These are phyloP conservation scores for Solanum appendiculatum DNA, from an alignment of 257 asterid genomes.

Conservation along the genomic window DNA sequence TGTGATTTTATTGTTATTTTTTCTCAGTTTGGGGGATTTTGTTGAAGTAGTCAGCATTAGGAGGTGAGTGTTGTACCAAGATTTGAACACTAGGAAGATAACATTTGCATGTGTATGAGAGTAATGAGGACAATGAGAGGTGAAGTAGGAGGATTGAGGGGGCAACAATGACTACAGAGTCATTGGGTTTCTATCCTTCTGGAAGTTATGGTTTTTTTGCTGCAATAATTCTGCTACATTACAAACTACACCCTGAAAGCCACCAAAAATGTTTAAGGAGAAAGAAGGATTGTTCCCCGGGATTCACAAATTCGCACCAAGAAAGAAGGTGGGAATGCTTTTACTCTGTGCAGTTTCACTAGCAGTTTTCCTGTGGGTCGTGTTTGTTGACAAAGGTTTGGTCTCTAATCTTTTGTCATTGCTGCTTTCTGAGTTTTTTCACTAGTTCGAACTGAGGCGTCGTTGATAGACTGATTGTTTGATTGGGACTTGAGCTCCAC, in stretches of 20 bases:
- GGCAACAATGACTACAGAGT: conserved; percentile 74
- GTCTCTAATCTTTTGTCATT: neutral
- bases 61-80: neutral
- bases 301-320: conserved; percentile 71
- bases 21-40: neutral
- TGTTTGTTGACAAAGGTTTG: conserved; percentile 73
- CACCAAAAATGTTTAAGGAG: conserved; percentile 73
- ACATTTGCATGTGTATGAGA: conserved; percentile 6
- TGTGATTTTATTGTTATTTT: neutral
- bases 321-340: conserved; percentile 88
- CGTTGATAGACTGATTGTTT: neutral
- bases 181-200: conserved; percentile 88
- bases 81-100: neutral
- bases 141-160: conserved; percentile 29
- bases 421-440: neutral
- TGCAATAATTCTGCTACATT: conserved; percentile 27
- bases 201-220: conserved; percentile 91
- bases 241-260: conserved; percentile 60
- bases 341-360: conserved; percentile 62
- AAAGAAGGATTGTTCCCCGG: conserved; percentile 62
- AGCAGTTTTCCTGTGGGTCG: conserved; percentile 61
- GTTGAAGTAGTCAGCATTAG: neutral
- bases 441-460: neutral
- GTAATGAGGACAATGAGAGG: conserved; percentile 25
- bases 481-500: neutral